phyloP scores from a whole-genome alignment of 202 grass and related monocot genomes.

The Musa balbisiana region DNA sequence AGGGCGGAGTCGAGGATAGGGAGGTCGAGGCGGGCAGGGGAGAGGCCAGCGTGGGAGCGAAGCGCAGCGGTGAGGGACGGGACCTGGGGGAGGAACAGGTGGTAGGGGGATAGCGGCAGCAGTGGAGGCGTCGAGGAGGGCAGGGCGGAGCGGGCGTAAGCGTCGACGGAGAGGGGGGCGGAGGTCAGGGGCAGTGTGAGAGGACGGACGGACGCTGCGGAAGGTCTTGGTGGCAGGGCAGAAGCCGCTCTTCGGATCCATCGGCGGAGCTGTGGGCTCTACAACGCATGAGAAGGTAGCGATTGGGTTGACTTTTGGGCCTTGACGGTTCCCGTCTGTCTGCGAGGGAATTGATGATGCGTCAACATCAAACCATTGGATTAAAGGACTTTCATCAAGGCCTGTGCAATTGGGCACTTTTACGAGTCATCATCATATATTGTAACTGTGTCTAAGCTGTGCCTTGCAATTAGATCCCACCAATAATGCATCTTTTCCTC shows the following conservation, averaged over 20 bases:
- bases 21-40: conserved; percentile 31
- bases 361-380: too few relatives aligned
- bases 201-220: conserved; percentile 38
- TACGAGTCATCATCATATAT: too few relatives aligned
- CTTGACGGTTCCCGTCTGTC: background rate
- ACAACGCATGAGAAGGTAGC: background rate
- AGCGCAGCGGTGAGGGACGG: conserved; percentile 20
- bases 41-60: conserved; percentile 15
- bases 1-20: conserved; percentile 52
- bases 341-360: too few relatives aligned
- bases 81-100: conserved; percentile 21
- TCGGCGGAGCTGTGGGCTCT: background rate
- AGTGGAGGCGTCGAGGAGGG: conserved; percentile 38
- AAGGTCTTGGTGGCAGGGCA: conserved; percentile 35
- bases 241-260: conserved; percentile 37
- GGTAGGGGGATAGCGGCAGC: conserved; percentile 32
- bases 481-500: too few relatives aligned
- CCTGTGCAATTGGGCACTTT: too few relatives aligned
- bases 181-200: background rate
- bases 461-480: too few relatives aligned
- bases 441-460: too few relatives aligned
- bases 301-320: too few relatives aligned
- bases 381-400: too few relatives aligned
- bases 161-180: conserved; percentile 28
- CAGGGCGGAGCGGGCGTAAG: conserved; percentile 33